Evolutionary conservation across 257 asterid species (phyloP).

Genomic region (Jacaranda mimosifolia): DNA sequence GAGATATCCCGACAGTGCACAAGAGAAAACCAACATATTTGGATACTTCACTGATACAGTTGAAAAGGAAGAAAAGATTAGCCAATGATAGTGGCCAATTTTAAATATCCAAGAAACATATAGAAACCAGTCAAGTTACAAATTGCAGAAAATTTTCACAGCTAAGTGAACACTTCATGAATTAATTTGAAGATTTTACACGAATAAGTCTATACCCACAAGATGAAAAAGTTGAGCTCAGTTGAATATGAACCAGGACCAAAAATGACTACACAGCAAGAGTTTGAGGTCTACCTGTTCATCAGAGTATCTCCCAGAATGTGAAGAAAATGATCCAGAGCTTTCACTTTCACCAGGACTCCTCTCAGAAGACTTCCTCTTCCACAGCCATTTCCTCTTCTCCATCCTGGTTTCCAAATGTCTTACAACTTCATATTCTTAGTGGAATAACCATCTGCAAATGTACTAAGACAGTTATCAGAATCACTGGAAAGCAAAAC

Average conservation of each 20-base stretch:
- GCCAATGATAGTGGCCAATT: too few relatives aligned
- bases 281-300: slow-evolving; percentile 59
- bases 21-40: not conserved
- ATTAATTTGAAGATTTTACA: too few relatives aligned
- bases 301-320: slow-evolving; percentile 70
- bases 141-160: too few relatives aligned
- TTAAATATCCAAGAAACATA: too few relatives aligned
- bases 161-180: too few relatives aligned
- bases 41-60: too few relatives aligned
- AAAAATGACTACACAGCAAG: not conserved
- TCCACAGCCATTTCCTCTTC: slow-evolving; percentile 84
- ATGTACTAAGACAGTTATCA: slow-evolving; percentile 26
- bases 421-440: slow-evolving; percentile 24
- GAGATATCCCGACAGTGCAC: not conserved
- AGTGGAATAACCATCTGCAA: slow-evolving; percentile 41
- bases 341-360: slow-evolving; percentile 80
- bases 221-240: too few relatives aligned
- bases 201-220: too few relatives aligned
- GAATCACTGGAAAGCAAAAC: slow-evolving; percentile 18
- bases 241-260: not conserved
- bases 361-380: slow-evolving; percentile 68
- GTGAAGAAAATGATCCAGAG: slow-evolving; percentile 68
- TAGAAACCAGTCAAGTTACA: too few relatives aligned
- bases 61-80: too few relatives aligned
- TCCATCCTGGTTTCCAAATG: slow-evolving; percentile 54